Base-by-base conservation (phyloP, 768 basidiomycete species). In the Amanita polypyramis region DNA sequence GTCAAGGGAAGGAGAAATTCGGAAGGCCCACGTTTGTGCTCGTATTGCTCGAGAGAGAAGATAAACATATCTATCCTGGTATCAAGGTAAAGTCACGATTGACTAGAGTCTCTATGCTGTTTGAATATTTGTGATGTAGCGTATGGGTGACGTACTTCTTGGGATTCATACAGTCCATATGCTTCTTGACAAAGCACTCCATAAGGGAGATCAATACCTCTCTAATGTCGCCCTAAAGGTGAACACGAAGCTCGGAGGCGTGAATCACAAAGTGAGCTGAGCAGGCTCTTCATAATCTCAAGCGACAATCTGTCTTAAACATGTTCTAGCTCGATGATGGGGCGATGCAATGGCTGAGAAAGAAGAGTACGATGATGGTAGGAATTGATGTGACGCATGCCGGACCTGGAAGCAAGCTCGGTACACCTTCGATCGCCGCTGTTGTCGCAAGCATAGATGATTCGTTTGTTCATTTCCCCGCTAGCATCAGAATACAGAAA, bases 331-430 rank as follows among this genome's bases (percentile, higher is more conserved):
- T 89, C 8, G 80, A 82, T 29, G 59, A 67, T 0, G 55, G 50
- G 1, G 74, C 76, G 1, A 76, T 82, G 72, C 55, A 51, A 32
- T 90, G 86, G 86, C 63, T 90, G 39, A 76, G 61, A 1, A 75
- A 75, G 60, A 70, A 72, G 54, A 73, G 72, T 45, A 90, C 88
- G 8, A 91, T 92, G 82, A 65, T 92, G 58, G 80, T 92, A 2
- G 89, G 89, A 0, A 85, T 88, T 53, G 87, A 91, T 56, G 85
- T 88, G 0, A 90, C 85, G 0, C 87, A 91, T 53, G 85, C 87
- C 3, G 75, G 83, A 1, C 82, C 83, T 1, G 72, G 65, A 5
- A 84, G 82, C 53, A 60, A 68, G 43, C 70, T 71, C 2, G 89
- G 88, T 2, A 81, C 86, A 1, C 89, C 89, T 2, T 88, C 85